These are phyloP conservation scores for Backusella mclennaniae DNA, from an alignment of 192 early-diverging fungal species.

Conservation along the genomic window DNA sequence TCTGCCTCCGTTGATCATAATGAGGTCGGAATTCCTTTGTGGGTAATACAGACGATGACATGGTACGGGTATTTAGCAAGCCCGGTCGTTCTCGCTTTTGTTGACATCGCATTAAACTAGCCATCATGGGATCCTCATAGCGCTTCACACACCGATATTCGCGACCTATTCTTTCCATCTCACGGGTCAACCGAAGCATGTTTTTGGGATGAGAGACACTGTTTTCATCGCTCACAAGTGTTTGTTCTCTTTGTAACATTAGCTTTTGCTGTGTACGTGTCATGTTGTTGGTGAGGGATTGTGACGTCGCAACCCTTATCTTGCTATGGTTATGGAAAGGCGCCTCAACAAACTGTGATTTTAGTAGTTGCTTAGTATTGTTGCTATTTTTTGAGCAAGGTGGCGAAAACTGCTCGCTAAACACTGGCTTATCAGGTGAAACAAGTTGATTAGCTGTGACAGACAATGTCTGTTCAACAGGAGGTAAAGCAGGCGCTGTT, in stretches of 20 bases:
- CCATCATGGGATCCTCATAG: constrained; percentile 42
- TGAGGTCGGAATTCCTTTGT: constrained; percentile 1
- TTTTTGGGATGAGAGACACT: constrained; percentile 40
- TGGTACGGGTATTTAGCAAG: background rate
- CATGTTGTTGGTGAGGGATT: constrained; percentile 1
- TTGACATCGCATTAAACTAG: constrained; percentile 33
- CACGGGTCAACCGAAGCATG: constrained; percentile 37
- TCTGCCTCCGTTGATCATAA: background rate
- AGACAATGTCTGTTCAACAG: background rate
- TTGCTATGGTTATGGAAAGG: background rate
- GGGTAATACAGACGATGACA: constrained; percentile 8
- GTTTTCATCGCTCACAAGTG: constrained; percentile 41
- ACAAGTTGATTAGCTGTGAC: background rate
- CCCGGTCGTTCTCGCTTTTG: background rate
- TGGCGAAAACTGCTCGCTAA: background rate
- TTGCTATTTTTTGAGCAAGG: background rate
- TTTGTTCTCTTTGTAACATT: constrained; percentile 39
- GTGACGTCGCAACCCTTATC: background rate
- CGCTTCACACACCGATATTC: constrained; percentile 36
- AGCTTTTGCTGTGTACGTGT: constrained; percentile 48
- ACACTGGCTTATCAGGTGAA: background rate
- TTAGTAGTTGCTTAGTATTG: background rate
- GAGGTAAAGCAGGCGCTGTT: background rate
- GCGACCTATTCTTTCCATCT: constrained; percentile 39
- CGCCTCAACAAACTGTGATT: background rate